phyloP scores from a whole-genome alignment of 805 yeast species.

The Pichia membranifaciens region DNA sequence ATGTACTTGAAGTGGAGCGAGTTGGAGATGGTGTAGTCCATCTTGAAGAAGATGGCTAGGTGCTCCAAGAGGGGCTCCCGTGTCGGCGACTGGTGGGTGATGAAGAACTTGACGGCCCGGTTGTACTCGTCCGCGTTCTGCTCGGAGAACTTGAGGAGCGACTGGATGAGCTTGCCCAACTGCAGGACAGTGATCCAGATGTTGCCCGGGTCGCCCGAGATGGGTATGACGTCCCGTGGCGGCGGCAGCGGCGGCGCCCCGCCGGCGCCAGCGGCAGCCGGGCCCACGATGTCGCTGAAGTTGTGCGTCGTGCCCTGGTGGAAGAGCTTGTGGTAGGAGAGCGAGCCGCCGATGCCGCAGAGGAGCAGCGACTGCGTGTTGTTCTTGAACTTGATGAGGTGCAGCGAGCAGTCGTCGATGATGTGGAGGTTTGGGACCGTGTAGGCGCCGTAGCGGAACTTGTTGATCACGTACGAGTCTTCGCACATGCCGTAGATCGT shows the following conservation, averaged over 20 bases:
- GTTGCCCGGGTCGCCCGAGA: slow-evolving; percentile 59
- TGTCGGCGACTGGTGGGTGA: slow-evolving; percentile 66
- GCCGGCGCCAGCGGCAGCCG: too few relatives aligned
- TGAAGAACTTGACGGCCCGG: slow-evolving; percentile 50
- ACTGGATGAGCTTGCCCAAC: slow-evolving; percentile 57
- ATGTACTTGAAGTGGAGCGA: slow-evolving; percentile 68
- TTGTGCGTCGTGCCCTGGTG: slow-evolving; percentile 51
- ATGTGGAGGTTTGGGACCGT: slow-evolving; percentile 51
- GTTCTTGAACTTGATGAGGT: slow-evolving; percentile 34
- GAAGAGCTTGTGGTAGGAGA: slow-evolving; percentile 60
- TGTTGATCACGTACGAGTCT: slow-evolving; percentile 61
- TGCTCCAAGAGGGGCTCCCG: slow-evolving; percentile 66
- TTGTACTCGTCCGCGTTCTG: slow-evolving; percentile 25
- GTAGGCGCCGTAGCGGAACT: slow-evolving; percentile 50
- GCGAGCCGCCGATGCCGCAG: slow-evolving; percentile 68
- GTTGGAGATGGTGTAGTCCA: slow-evolving; percentile 69
- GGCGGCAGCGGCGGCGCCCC: not conserved
- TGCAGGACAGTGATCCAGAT: slow-evolving; percentile 71
- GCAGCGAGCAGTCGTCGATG: slow-evolving; percentile 52
- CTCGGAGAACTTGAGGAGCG: slow-evolving; percentile 36
- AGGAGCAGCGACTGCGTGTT: slow-evolving; percentile 45
- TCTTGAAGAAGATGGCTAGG: slow-evolving; percentile 57
- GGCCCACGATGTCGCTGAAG: slow-evolving; percentile 19
- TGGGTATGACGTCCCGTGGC: slow-evolving; percentile 37
- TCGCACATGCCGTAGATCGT: slow-evolving; percentile 74